Evolutionary conservation across 2,329 filamentous ascomycete genomes (phyloP), one percentile per base, ranked within the genome.

Genomic region (Ceratocystis smalleyi): DNA sequence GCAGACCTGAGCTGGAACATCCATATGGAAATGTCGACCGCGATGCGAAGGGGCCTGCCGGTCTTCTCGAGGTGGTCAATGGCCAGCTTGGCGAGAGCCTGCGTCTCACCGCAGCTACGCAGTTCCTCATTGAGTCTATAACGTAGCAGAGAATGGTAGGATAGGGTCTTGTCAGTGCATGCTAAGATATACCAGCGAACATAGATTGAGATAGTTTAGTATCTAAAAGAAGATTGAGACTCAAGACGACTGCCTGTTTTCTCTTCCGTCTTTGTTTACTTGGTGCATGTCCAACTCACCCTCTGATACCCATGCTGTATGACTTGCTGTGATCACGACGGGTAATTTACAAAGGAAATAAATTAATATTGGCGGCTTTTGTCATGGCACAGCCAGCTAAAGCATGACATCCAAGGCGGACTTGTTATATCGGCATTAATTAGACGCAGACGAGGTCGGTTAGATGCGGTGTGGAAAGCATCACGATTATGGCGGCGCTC

Each of bases 11-110:
- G 86, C 71, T 99, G 94, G 71, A 96, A 97, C 55, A 96, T 87
- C 94, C 94, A 99, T 71, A 99, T 97, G 2, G 91, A 90, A 69
- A 95, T 88, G 72, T 99, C 94, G 68, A 99, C 88, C 47, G 94
- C 94, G 59, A 99, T 79, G 49, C 91, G 86, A 49, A 97, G 78
- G 0, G 91, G 91, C 1, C 86, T 81, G 27, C 82, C 81, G 10
- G 83, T 84, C 63, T 80, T 75, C 70, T 90, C 83, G 68, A 95
- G 82, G 69, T 89, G 86, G 59, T 91, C 83, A 57, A 91, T 80
- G 35, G 91, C 87, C 61, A 97, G 81, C 71, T 89, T 95, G 43
- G 88, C 84, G 8, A 99, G 80, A 19, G 94, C 87, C 64, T 95
- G 79, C 66, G 91, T 83, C 71, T 87, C 80, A 64, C 91, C 90